These are phyloP conservation scores for Ceratocystis huliohia DNA, from an alignment of 2,329 filamentous ascomycete species.

Conservation along the genomic window DNA sequence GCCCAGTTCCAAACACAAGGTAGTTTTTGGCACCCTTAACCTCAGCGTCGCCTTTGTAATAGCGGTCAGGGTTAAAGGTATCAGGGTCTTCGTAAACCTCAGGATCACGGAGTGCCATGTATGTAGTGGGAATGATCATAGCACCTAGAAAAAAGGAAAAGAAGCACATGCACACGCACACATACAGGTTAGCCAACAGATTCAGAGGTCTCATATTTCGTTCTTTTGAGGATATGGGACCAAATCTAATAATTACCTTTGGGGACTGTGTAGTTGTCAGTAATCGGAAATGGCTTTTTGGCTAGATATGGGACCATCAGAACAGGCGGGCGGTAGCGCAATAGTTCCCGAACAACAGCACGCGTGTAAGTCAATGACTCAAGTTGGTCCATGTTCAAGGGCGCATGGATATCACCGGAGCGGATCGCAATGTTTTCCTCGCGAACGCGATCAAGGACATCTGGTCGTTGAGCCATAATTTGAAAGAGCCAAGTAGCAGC, in stretches of 20 bases:
- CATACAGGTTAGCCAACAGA: slow-evolving; percentile 22
- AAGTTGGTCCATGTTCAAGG: slow-evolving; percentile 69
- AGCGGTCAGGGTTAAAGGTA: slow-evolving; percentile 77
- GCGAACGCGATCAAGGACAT: slow-evolving; percentile 75
- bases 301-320: slow-evolving; percentile 92
- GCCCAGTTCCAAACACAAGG: slow-evolving; percentile 87
- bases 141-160: slow-evolving; percentile 40
- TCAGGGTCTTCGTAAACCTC: slow-evolving; percentile 88
- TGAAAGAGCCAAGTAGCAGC: slow-evolving; percentile 94
- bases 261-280: slow-evolving; percentile 74
- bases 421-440: slow-evolving; percentile 76
- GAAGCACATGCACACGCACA: background rate
- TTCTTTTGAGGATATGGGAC: background rate
- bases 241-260: slow-evolving; percentile 46
- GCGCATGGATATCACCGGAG: slow-evolving; percentile 57
- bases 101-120: slow-evolving; percentile 79
- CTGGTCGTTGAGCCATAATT: slow-evolving; percentile 83
- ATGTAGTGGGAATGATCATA: slow-evolving; percentile 89
- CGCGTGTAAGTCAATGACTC: slow-evolving; percentile 84
- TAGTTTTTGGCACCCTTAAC: slow-evolving; percentile 82
- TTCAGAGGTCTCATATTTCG: background rate
- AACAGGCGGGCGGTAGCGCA: slow-evolving; percentile 90
- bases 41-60: slow-evolving; percentile 81
- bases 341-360: slow-evolving; percentile 78
- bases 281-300: slow-evolving; percentile 92